phyloP scores from a whole-genome alignment of 805 yeast genomes.

The Kodamaea neixiangensis region DNA sequence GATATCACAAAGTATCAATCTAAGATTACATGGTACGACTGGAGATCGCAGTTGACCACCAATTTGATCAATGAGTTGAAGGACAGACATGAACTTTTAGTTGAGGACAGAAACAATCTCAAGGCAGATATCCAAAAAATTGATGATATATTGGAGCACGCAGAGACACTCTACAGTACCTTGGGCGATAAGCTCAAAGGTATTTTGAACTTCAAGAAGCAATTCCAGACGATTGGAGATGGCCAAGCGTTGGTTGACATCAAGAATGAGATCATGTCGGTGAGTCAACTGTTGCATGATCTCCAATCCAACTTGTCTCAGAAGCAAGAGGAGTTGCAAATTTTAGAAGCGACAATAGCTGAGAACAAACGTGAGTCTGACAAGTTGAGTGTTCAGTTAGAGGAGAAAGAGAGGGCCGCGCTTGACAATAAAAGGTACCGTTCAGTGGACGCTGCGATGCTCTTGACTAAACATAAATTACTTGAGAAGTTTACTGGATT shows the following conservation, averaged over 20 bases:
- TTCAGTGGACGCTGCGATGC: conserved; percentile 20
- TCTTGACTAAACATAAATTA: conserved; percentile 24
- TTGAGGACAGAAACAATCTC: conserved; percentile 20
- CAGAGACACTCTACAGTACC: conserved; percentile 10
- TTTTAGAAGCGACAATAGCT: conserved; percentile 13
- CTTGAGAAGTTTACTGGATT: conserved; percentile 30
- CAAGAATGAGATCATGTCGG: conserved; percentile 19
- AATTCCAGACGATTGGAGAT: conserved; percentile 14
- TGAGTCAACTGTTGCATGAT: conserved; percentile 17
- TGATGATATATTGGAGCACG: conserved; percentile 13
- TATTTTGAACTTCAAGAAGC: conserved; percentile 13
- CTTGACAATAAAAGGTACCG: conserved; percentile 21
- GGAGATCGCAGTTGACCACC: conserved; percentile 55
- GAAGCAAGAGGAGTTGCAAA: conserved; percentile 12
- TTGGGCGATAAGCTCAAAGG: conserved; percentile 19
- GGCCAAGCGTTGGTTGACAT: conserved; percentile 14
- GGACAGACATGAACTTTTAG: conserved; percentile 20
- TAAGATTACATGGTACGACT: conserved; percentile 58
- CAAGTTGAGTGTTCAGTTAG: conserved; percentile 14
- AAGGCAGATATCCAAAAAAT: conserved; percentile 15
- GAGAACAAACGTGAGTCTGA: conserved; percentile 14
- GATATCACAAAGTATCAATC: conserved; percentile 55
- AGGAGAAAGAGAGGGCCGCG: conserved; percentile 12
- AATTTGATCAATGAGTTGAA: conserved; percentile 43
- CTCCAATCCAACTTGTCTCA: conserved; percentile 13